A percentile compares a stretch with the other conserved stretches of the same genome.
phyloP scores from a whole-genome alignment of 768 basidiomycete genomes.

The Epithele typhae region DNA sequence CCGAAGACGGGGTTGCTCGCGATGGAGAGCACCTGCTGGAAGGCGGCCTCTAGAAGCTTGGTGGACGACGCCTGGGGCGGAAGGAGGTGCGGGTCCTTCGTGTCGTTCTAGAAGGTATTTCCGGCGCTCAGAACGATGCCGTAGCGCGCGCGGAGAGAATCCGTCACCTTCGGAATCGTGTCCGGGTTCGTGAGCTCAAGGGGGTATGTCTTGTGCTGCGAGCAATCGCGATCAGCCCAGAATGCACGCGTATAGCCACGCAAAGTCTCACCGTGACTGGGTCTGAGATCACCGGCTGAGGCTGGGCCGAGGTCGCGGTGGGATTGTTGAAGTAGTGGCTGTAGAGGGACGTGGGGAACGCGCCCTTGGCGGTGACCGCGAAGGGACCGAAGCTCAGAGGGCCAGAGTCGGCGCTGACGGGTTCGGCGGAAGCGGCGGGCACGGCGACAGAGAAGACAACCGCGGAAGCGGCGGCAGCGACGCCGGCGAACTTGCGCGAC shows the following conservation, averaged over 20 bases:
- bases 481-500: conserved; percentile 5
- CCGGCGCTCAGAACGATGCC: no score
- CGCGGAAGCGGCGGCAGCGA: conserved; percentile 5
- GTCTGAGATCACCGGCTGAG: conserved; percentile 75
- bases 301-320: conserved; percentile 66
- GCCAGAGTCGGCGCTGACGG: not conserved
- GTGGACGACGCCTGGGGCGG: conserved; percentile 50
- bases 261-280: conserved; percentile 48
- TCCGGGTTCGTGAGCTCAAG: conserved; percentile 60
- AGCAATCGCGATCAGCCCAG: not conserved
- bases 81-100: conserved; percentile 59
- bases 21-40: conserved; percentile 55
- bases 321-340: conserved; percentile 67
- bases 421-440: not conserved
- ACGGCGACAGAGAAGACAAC: conserved; percentile 7
- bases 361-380: conserved; percentile 54
- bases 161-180: conserved; percentile 47
- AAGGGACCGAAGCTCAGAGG: conserved; percentile 34
- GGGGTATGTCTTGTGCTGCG: conserved; percentile 55
- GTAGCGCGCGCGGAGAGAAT: no score
- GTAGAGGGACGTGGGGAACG: conserved; percentile 64
- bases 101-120: conserved; percentile 46
- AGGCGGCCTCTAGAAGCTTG: conserved; percentile 46
- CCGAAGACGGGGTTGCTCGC: conserved; percentile 48
- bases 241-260: not conserved